Conservation (phyloP, 225 moss, liverwort and hornwort genomes). For the Ulota crispa region DNA sequence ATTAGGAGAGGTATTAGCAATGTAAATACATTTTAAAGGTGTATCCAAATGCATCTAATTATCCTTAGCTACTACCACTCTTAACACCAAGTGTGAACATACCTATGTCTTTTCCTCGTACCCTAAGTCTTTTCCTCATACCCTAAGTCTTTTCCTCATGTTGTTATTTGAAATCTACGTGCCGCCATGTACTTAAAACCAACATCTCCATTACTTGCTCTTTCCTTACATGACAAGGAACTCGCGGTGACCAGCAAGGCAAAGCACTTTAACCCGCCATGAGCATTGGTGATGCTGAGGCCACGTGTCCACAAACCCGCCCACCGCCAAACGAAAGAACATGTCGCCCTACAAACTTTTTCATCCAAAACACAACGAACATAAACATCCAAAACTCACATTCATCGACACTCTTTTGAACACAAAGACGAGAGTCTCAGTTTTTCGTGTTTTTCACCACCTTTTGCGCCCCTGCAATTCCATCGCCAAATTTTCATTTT, state of each 20-base stretch:
- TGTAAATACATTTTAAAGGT: too few relatives aligned
- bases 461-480: neutral
- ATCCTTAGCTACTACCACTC: too few relatives aligned
- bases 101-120: too few relatives aligned
- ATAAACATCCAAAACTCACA: neutral
- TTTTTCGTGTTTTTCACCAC: neutral
- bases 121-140: too few relatives aligned
- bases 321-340: neutral
- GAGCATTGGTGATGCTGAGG: neutral
- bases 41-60: too few relatives aligned
- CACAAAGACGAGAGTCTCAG: neutral
- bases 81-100: too few relatives aligned
- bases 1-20: too few relatives aligned
- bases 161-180: too few relatives aligned
- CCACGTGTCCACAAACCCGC: neutral
- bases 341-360: neutral
- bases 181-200: too few relatives aligned
- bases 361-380: neutral
- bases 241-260: neutral
- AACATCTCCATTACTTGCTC: too few relatives aligned
- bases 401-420: neutral
- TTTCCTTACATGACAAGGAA: neutral
- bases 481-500: constrained; percentile 6
- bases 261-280: neutral
- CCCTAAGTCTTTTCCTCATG: too few relatives aligned